Evolutionary conservation across 805 yeast genomes (phyloP).

Genomic region (Yamadazyma akitaensis): DNA sequence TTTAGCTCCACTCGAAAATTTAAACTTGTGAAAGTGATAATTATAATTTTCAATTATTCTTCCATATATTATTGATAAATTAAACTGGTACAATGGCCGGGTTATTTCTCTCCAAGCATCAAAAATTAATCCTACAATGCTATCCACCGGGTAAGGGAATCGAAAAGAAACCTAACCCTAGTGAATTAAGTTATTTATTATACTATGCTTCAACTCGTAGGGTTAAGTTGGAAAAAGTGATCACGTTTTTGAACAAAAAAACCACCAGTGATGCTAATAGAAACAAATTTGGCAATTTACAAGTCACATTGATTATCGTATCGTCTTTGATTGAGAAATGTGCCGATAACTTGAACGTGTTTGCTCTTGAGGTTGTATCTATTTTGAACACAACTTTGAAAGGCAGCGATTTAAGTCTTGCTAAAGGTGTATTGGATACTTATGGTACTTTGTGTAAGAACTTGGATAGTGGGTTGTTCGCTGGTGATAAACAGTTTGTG

Average conservation of each 20-base stretch:
- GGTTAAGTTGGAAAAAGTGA: slow-evolving; percentile 84
- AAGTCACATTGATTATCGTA: slow-evolving; percentile 74
- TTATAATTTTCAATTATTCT: not conserved
- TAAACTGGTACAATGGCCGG: slow-evolving; percentile 5
- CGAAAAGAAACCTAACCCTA: slow-evolving; percentile 89
- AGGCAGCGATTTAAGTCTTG: slow-evolving; percentile 59
- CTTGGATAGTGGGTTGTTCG: slow-evolving; percentile 60
- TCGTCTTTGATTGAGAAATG: slow-evolving; percentile 70
- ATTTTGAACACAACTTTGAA: slow-evolving; percentile 53
- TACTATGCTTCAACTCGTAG: slow-evolving; percentile 90
- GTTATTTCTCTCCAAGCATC: slow-evolving; percentile 65
- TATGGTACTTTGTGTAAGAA: slow-evolving; percentile 43
- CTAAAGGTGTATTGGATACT: slow-evolving; percentile 50
- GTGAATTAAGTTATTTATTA: slow-evolving; percentile 82
- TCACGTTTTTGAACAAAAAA: slow-evolving; percentile 60
- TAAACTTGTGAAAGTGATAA: slow-evolving; percentile 3
- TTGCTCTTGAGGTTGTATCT: slow-evolving; percentile 64
- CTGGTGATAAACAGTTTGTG: slow-evolving; percentile 62
- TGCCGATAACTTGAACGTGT: slow-evolving; percentile 77
- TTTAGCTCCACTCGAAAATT: not conserved
- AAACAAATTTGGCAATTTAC: slow-evolving; percentile 71
- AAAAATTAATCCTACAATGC: slow-evolving; percentile 83
- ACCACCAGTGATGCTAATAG: slow-evolving; percentile 58
- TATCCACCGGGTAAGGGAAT: slow-evolving; percentile 85
- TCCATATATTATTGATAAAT: not conserved